Base-by-base conservation (phyloP, 129 eudicot species). In the Pulicaria dysenterica region DNA sequence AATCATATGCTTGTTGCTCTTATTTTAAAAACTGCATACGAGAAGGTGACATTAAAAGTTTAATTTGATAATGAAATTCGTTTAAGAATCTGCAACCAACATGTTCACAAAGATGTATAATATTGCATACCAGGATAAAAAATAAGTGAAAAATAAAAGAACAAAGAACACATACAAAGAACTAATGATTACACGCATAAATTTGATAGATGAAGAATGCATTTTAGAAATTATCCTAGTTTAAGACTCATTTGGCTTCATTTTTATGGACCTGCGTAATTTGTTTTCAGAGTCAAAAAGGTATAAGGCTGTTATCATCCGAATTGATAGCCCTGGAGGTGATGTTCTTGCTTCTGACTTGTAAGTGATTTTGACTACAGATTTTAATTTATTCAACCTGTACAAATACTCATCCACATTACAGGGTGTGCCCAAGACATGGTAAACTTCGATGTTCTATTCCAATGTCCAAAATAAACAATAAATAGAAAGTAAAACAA, bases 261-360 rank as follows among this genome's bases (percentile, higher is more conserved):
- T 58, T 17, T 44, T 58, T 9, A 72, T 46, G 58, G 31, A 73
- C 69, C 16, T 8, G n/a, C 5, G 14, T 42, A 50, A 50, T 74
- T 50, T 44, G 42, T 76, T 72, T 75, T 8, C 88, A 91, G 97
- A 86, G 72, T 91, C 92, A 7, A 82, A 91, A 82, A 84, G 57
- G 67, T 91, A 82, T 48, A 91, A 91, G 75, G 97, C 95, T 73
- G 96, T 82, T 37, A 71, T 91, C 64, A 80, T 91, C 57, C 85
- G 97, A 59, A 91, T 91, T 77, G 97, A 91, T 81, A 91, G 97
- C 83, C 96, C 96, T 58, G 97, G 97, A 31, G 96, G 97, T 53
- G 97, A 84, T 77, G 83, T 75, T 65, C 93, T 86, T 80, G 93
- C 97, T 73, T 91, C 97, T 60, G 97, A 84, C 74, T 63, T 88